phyloP scores from a whole-genome alignment of 306 rosid species.

The Elaeagnus macrophylla region DNA sequence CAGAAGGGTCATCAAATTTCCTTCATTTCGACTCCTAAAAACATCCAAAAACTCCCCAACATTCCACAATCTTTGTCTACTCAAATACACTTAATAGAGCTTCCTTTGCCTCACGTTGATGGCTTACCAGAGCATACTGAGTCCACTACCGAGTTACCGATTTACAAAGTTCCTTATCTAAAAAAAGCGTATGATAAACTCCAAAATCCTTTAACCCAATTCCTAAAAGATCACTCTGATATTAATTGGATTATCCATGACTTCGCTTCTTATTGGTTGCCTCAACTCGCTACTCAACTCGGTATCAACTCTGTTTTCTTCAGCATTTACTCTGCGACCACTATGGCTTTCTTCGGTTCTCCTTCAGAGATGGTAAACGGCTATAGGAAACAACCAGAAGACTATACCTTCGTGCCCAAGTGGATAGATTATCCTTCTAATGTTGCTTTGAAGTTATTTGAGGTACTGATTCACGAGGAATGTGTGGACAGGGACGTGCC shows the following conservation, averaged over 20 bases:
- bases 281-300: slow-evolving; percentile 2
- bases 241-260: slow-evolving; percentile 19
- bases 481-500: slow-evolving; percentile 17
- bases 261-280: slow-evolving; percentile 2
- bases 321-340: not conserved
- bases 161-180: not conserved
- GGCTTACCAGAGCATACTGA: not conserved
- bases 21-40: slow-evolving; percentile 27
- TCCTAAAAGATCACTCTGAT: slow-evolving; percentile 1
- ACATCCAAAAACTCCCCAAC: slow-evolving; percentile 1
- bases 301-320: slow-evolving; percentile 6
- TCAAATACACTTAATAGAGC: not conserved
- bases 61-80: not conserved
- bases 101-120: not conserved
- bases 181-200: slow-evolving; percentile 21
- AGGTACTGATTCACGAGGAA: slow-evolving; percentile 9
- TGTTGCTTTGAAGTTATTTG: slow-evolving; percentile 9
- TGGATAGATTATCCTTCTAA: slow-evolving; percentile 2
- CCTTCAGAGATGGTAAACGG: slow-evolving; percentile 1
- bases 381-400: slow-evolving; percentile 9
- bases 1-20: slow-evolving; percentile 22
- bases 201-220: not conserved
- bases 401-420: slow-evolving; percentile 17
- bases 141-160: not conserved
- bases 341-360: not conserved